A percentile compares a stretch with the other conserved stretches of the same genome.
Evolutionary conservation across 2,329 filamentous ascomycete genomes (phyloP).

Genomic region (Aspergillus fructus): DNA sequence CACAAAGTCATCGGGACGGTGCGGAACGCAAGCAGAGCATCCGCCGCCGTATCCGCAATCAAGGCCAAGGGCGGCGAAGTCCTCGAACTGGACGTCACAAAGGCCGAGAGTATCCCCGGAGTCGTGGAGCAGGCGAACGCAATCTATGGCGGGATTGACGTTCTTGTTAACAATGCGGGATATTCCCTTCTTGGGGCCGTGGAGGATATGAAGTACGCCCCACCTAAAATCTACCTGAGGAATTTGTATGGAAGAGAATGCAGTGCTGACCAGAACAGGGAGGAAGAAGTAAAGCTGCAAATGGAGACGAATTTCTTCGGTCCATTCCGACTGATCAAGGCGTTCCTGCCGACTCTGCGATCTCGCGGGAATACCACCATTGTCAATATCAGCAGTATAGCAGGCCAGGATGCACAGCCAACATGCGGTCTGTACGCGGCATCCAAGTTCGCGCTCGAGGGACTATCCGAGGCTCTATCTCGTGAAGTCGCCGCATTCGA

Average conservation of each 20-base stretch:
- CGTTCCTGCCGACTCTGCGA: conserved; percentile 41
- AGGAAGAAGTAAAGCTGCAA: conserved; percentile 17
- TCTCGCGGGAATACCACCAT: conserved; percentile 35
- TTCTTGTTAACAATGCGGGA: conserved; percentile 18
- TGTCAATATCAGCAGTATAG: conserved; percentile 51
- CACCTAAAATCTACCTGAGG: too few relatives aligned
- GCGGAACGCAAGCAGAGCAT: conserved; percentile 34
- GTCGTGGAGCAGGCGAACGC: neutral
- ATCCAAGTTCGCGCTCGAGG: conserved; percentile 45
- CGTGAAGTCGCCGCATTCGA: conserved; percentile 37
- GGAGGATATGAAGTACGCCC: conserved; percentile 21
- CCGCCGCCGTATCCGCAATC: conserved; percentile 3
- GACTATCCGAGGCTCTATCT: conserved; percentile 38
- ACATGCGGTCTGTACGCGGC: conserved; percentile 40
- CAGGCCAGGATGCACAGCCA: conserved; percentile 43
- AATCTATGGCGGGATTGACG: conserved; percentile 12
- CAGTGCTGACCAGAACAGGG: conserved; percentile 8
- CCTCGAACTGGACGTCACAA: conserved; percentile 16
- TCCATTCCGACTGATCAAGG: conserved; percentile 38
- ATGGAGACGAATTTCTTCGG: conserved; percentile 45
- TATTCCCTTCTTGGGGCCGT: conserved; percentile 21
- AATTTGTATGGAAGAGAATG: neutral
- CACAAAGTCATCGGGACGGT: conserved; percentile 55
- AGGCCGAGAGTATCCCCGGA: neutral
- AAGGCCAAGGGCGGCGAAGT: conserved; percentile 9